phyloP scores from a whole-genome alignment of 1,284 basidiomycete genomes.

The Trichosporon asahii region DNA sequence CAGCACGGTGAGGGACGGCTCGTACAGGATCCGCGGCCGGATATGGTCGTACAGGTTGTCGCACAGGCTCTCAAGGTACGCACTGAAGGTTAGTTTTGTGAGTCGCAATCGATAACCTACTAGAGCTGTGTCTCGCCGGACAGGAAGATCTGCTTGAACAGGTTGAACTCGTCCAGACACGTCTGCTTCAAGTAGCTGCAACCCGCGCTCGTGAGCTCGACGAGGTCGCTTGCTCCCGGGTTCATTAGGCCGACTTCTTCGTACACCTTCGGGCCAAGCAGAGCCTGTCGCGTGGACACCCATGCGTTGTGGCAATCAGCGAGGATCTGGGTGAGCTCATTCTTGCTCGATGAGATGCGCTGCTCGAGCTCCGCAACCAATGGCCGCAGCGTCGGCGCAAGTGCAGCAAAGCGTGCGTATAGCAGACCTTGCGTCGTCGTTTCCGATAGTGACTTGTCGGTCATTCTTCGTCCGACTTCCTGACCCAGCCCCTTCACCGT shows the following conservation, averaged over 20 bases:
- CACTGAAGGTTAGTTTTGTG: conserved; percentile 53
- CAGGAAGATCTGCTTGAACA: conserved; percentile 79
- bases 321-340: conserved; percentile 71
- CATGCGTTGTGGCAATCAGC: conserved; percentile 80
- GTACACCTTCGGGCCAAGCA: conserved; percentile 66
- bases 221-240: conserved; percentile 70
- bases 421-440: conserved; percentile 79
- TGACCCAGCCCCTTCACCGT: conserved; percentile 68
- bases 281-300: conserved; percentile 65
- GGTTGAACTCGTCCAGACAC: conserved; percentile 78
- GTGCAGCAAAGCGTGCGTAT: conserved; percentile 77
- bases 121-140: conserved; percentile 79
- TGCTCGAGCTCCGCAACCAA: conserved; percentile 79
- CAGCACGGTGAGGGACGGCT: conserved; percentile 74
- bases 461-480: conserved; percentile 68
- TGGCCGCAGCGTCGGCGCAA: conserved; percentile 68
- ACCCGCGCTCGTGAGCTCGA: conserved; percentile 80
- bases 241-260: conserved; percentile 80
- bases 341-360: conserved; percentile 62
- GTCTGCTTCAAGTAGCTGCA: conserved; percentile 86
- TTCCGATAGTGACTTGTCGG: conserved; percentile 75
- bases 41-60: conserved; percentile 91
- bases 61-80: conserved; percentile 81
- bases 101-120: conserved; percentile 56
- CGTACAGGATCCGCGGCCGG: conserved; percentile 86